Conservation (phyloP, 176 grass and related monocot species). For the Aegilops sharonensis region DNA sequence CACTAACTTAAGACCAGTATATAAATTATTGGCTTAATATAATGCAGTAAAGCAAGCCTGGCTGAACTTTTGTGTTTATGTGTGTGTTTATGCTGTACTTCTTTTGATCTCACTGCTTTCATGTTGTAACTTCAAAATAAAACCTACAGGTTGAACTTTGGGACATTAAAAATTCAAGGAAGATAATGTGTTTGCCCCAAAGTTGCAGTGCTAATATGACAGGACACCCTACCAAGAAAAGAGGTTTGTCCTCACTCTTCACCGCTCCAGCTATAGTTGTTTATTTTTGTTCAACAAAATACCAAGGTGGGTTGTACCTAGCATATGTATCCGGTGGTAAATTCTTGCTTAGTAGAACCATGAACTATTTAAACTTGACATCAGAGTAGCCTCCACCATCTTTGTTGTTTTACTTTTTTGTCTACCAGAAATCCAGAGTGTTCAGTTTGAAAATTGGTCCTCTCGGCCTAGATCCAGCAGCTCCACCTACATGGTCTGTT, state of each 20-base stretch:
- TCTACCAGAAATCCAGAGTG: background rate
- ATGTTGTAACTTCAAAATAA: conserved; percentile 17
- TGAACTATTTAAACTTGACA: conserved; percentile 13
- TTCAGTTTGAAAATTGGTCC: background rate
- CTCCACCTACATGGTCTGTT: background rate
- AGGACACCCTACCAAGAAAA: conserved; percentile 53
- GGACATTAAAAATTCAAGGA: conserved; percentile 64
- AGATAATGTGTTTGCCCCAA: conserved; percentile 63
- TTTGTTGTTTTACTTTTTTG: background rate
- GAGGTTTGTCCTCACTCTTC: conserved; percentile 48
- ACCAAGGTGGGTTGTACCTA: background rate
- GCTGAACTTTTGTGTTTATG: background rate
- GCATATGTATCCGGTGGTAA: background rate
- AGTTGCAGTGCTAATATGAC: conserved; percentile 27
- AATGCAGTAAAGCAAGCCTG: background rate
- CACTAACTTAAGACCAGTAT: background rate
- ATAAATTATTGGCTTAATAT: background rate
- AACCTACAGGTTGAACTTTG: conserved; percentile 79
- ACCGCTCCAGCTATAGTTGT: background rate
- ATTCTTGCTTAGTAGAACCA: no score
- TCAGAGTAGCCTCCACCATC: background rate
- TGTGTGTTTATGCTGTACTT: background rate
- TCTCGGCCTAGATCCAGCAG: background rate
- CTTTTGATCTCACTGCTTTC: no score
- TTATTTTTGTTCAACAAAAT: conserved; percentile 16